These are phyloP conservation scores for Trypanosoma platydactyli DNA, from an alignment of 208 protist genomes.

Conservation along the genomic window DNA sequence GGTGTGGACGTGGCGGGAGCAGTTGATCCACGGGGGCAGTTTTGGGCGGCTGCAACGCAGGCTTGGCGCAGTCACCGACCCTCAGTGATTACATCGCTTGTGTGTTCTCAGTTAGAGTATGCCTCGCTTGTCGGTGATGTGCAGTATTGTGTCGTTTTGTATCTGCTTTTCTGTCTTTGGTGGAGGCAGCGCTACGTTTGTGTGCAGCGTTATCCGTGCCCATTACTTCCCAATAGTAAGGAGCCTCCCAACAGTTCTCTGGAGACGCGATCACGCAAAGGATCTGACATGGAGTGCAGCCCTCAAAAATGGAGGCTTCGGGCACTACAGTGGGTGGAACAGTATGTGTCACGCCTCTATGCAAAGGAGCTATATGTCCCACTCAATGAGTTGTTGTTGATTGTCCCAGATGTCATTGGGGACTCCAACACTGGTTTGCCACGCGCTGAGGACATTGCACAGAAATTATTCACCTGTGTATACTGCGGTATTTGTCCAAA, in stretches of 20 bases:
- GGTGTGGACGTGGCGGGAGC: background rate
- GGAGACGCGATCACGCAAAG: background rate
- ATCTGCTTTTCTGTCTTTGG: constrained; percentile 78
- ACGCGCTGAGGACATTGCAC: constrained; percentile 66
- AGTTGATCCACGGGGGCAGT: constrained; percentile 52
- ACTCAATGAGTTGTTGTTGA: constrained; percentile 78
- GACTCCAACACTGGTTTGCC: constrained; percentile 68
- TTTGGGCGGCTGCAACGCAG: constrained; percentile 66
- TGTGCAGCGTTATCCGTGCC: constrained; percentile 28
- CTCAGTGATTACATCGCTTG: constrained; percentile 52
- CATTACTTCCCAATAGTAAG: constrained; percentile 19
- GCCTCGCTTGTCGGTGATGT: constrained; percentile 75
- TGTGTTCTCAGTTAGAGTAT: constrained; percentile 68
- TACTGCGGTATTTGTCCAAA: constrained; percentile 72
- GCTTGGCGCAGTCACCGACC: constrained; percentile 65
- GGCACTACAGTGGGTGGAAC: constrained; percentile 80
- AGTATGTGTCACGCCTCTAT: constrained; percentile 69
- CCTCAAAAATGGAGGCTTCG: constrained; percentile 72
- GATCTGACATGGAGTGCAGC: constrained; percentile 15
- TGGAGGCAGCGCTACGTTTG: constrained; percentile 62
- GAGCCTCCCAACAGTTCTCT: background rate
- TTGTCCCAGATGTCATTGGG: constrained; percentile 67
- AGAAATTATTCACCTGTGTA: constrained; percentile 85
- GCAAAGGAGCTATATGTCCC: constrained; percentile 67
- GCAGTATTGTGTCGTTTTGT: constrained; percentile 79